Evolutionary conservation across 305 asterid genomes (phyloP).

Genomic region (Fraxinus dipetala): DNA sequence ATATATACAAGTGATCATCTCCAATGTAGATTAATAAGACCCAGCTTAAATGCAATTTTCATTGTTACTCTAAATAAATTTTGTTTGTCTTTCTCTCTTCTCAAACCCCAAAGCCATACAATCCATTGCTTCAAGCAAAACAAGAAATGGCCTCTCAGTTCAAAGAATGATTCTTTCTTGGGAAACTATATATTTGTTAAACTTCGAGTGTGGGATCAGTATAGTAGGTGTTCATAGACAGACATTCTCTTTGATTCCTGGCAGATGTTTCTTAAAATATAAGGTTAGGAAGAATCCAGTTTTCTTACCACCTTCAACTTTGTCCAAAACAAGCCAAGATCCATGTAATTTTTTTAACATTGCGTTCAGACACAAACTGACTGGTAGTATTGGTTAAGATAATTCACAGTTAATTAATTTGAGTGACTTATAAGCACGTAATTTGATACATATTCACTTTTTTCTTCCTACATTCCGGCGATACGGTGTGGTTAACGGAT

Average conservation of each 20-base stretch:
- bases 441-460: background rate
- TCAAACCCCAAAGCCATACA: slow-evolving; percentile 20
- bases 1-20: background rate
- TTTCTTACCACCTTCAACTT: slow-evolving; percentile 28
- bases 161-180: slow-evolving; percentile 29
- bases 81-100: slow-evolving; percentile 23
- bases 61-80: background rate
- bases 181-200: background rate
- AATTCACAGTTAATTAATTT: background rate
- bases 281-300: slow-evolving; percentile 18
- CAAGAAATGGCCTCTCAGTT: slow-evolving; percentile 24
- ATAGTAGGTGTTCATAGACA: slow-evolving; percentile 34
- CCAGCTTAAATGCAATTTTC: background rate
- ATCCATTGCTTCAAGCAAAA: slow-evolving; percentile 15
- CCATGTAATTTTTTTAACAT: slow-evolving; percentile 6
- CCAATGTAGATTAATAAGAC: background rate
- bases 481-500: background rate
- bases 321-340: slow-evolving; percentile 30
- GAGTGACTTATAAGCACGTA: background rate
- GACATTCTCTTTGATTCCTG: slow-evolving; percentile 68
- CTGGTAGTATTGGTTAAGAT: slow-evolving; percentile 16
- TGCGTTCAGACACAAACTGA: slow-evolving; percentile 23
- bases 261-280: slow-evolving; percentile 17
- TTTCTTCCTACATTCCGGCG: background rate
- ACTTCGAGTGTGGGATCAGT: background rate